A percentile compares a stretch with the other conserved stretches of the same genome.
Evolutionary conservation across 2,329 filamentous ascomycete genomes (phyloP).

Genomic region (Arthrobotrys megalospora): DNA sequence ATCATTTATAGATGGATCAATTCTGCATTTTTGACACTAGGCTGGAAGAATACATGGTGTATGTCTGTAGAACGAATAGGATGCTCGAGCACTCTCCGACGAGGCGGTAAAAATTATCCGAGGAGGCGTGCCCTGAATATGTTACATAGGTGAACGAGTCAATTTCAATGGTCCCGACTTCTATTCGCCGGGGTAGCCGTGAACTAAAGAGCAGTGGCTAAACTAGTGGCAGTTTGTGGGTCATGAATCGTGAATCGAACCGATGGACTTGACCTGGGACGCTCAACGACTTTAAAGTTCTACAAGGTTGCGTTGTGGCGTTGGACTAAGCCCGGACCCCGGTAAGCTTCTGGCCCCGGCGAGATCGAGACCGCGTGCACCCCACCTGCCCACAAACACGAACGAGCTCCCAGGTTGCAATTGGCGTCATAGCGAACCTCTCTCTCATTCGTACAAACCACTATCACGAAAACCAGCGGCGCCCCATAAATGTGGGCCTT

Average conservation of each 20-base stretch:
- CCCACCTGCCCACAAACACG: constrained; percentile 8
- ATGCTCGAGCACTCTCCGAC: too few relatives aligned
- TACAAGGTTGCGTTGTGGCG: constrained; percentile 44
- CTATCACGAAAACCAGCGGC: neutral
- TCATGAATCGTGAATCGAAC: neutral
- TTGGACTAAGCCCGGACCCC: constrained; percentile 45
- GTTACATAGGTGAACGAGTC: too few relatives aligned
- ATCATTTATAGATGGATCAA: too few relatives aligned
- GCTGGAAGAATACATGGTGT: neutral
- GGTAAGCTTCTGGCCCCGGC: constrained; percentile 19
- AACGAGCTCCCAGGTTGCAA: neutral
- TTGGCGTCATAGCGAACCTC: constrained; percentile 43
- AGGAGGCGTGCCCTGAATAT: too few relatives aligned
- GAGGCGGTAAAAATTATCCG: too few relatives aligned
- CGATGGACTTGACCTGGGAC: neutral
- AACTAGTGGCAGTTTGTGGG: constrained; percentile 12
- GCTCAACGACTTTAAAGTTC: constrained; percentile 12
- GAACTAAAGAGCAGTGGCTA: neutral
- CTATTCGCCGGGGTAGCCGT: too few relatives aligned
- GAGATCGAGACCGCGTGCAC: constrained; percentile 14
- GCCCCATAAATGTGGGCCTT: constrained; percentile 13
- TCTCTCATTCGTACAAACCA: constrained; percentile 9
- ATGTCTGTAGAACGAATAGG: too few relatives aligned
- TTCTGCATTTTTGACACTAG: too few relatives aligned
- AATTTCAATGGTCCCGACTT: too few relatives aligned